These are phyloP conservation scores for Salix udensis DNA, from an alignment of 345 rosid species.

Conservation along the genomic window DNA sequence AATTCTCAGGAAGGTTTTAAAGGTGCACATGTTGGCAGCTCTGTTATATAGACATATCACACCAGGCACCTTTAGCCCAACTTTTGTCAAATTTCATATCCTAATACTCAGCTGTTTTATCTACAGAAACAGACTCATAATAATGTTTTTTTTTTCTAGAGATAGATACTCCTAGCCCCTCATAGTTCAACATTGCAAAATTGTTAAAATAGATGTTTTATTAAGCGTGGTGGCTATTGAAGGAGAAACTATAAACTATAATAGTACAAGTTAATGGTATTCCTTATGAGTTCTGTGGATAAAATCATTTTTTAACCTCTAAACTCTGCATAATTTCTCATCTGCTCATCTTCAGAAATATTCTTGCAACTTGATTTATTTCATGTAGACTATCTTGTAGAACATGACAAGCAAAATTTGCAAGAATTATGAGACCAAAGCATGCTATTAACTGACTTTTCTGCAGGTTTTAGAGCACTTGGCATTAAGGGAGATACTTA, in stretches of 20 bases:
- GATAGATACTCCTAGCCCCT: neutral
- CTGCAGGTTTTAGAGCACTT: slow-evolving; percentile 90
- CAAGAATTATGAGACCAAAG: neutral
- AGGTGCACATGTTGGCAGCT: slow-evolving; percentile 46
- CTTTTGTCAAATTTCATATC: neutral
- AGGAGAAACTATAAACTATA: neutral
- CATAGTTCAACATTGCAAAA: neutral
- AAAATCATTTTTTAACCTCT: neutral
- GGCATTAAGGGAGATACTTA: slow-evolving; percentile 74
- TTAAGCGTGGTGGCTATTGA: neutral
- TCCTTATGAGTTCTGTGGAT: neutral
- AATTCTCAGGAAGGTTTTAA: slow-evolving; percentile 90
- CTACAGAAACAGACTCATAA: neutral
- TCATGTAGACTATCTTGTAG: neutral
- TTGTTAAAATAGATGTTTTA: neutral
- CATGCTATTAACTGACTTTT: slow-evolving; percentile 1
- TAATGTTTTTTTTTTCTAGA: neutral
- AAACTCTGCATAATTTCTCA: neutral
- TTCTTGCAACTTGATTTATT: neutral
- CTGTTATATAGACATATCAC: neutral
- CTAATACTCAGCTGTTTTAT: neutral
- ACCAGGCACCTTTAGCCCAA: neutral
- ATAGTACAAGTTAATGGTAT: neutral
- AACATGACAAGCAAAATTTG: neutral
- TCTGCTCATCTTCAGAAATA: neutral